A percentile compares a stretch with the other conserved stretches of the same genome.
Evolutionary conservation across 73 alveolate species (phyloP).

Genomic region (Paraurostyla sp.): DNA sequence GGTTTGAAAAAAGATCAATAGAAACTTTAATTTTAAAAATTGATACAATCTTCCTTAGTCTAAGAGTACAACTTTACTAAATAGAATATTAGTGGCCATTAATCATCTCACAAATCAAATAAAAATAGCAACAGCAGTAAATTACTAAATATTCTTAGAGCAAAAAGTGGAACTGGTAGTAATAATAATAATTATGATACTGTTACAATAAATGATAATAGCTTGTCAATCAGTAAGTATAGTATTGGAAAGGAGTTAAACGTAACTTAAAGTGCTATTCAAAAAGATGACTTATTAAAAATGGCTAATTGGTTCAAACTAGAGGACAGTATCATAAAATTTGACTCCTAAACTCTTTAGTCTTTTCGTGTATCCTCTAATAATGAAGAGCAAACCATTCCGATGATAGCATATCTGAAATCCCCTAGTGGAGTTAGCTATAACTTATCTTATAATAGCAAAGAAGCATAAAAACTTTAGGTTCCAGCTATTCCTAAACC

Average conservation of each 20-base stretch:
- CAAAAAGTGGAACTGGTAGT: not conserved
- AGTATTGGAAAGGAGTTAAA: not conserved
- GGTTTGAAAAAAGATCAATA: not conserved
- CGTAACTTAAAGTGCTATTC: not conserved
- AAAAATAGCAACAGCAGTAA: not conserved
- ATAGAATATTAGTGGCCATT: no score
- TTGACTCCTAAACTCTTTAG: not conserved
- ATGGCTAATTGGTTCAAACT: not conserved
- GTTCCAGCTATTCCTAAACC: no score
- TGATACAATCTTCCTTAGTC: constrained; percentile 16
- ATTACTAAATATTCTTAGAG: no score
- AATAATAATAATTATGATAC: not conserved
- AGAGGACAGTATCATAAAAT: not conserved
- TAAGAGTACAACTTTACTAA: constrained; percentile 25
- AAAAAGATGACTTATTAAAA: not conserved
- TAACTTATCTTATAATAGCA: no score
- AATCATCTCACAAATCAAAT: not conserved
- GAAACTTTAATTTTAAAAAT: not conserved
- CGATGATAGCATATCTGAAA: no score
- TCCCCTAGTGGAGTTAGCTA: no score
- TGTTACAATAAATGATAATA: not conserved
- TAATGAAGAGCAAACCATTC: no score
- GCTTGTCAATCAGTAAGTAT: constrained; percentile 6
- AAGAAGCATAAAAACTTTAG: no score
- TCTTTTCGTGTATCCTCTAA: no score